Conservation (phyloP, 1,139 yeast species). For the Debaryomycetaceae sp. region DNA sequence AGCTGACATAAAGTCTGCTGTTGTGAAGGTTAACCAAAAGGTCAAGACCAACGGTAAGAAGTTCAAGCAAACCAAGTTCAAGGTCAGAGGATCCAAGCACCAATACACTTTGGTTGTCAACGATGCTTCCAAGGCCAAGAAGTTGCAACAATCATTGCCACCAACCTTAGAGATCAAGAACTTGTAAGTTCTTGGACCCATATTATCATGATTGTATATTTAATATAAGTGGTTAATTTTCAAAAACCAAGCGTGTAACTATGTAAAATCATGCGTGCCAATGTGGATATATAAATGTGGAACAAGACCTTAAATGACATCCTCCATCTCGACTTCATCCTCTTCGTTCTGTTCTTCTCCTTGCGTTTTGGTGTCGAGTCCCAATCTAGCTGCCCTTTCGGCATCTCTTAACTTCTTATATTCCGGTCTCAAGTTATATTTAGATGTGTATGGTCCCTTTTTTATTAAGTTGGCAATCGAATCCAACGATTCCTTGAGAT, state of each 20-base stretch:
- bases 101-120: slow-evolving; percentile 94
- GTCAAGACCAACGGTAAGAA: slow-evolving; percentile 79
- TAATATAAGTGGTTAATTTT: slow-evolving; percentile 8
- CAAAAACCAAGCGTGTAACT: slow-evolving; percentile 1
- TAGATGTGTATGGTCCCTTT: slow-evolving; percentile 94
- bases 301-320: slow-evolving; percentile 22
- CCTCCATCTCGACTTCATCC: slow-evolving; percentile 46
- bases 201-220: slow-evolving; percentile 13
- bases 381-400: slow-evolving; percentile 65
- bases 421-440: slow-evolving; percentile 86
- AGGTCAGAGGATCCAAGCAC: slow-evolving; percentile 95
- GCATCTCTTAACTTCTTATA: slow-evolving; percentile 78
- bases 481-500: slow-evolving; percentile 85
- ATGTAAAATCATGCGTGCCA: not conserved
- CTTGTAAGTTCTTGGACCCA: slow-evolving; percentile 38
- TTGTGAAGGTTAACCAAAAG: slow-evolving; percentile 89
- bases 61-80: slow-evolving; percentile 95
- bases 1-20: slow-evolving; percentile 91
- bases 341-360: slow-evolving; percentile 45
- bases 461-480: slow-evolving; percentile 85
- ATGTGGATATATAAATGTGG: not conserved
- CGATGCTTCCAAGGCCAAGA: slow-evolving; percentile 97
- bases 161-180: slow-evolving; percentile 82
- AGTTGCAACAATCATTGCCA: slow-evolving; percentile 97
- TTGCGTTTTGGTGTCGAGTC: slow-evolving; percentile 39